Evolutionary conservation across 805 yeast species (phyloP).

Genomic region (Ogataea trehalophila): DNA sequence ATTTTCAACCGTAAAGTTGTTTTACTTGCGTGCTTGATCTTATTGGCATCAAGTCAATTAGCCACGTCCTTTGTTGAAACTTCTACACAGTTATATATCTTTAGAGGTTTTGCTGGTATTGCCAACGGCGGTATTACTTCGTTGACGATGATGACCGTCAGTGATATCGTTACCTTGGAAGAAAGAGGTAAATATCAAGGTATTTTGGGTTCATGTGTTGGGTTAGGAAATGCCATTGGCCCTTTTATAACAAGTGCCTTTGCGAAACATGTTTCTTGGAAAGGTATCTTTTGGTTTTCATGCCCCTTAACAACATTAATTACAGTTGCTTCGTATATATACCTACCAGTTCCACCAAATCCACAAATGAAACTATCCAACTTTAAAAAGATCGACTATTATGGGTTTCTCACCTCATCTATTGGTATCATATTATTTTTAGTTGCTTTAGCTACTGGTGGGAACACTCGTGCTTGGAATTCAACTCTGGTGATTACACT

Average conservation of each 20-base stretch:
- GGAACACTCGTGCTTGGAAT: slow-evolving; percentile 52
- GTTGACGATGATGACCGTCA: slow-evolving; percentile 46
- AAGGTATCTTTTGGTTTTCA: slow-evolving; percentile 46
- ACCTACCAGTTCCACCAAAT: slow-evolving; percentile 34
- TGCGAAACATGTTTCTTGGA: slow-evolving; percentile 41
- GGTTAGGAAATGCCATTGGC: slow-evolving; percentile 49
- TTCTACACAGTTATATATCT: slow-evolving; percentile 44
- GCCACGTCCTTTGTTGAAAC: slow-evolving; percentile 49
- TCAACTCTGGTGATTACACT: slow-evolving; percentile 37
- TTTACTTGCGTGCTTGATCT: slow-evolving; percentile 34
- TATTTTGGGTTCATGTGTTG: slow-evolving; percentile 45
- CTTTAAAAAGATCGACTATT: slow-evolving; percentile 45
- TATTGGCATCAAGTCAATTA: slow-evolving; percentile 41
- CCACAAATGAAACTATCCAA: slow-evolving; percentile 32
- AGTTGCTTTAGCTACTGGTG: slow-evolving; percentile 61
- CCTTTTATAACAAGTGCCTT: slow-evolving; percentile 53
- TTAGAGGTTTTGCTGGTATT: slow-evolving; percentile 51
- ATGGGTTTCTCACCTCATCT: slow-evolving; percentile 46
- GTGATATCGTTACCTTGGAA: slow-evolving; percentile 49
- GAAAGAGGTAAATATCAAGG: slow-evolving; percentile 58
- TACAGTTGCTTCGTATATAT: slow-evolving; percentile 24
- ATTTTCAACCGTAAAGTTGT: slow-evolving; percentile 48
- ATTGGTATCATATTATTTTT: slow-evolving; percentile 45
- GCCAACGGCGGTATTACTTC: slow-evolving; percentile 52
- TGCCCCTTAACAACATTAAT: slow-evolving; percentile 38